Evolutionary conservation across 495 filamentous ascomycete species (phyloP), one percentile per base, ranked within the genome.

Genomic region (Aspergillus sclerotioniger): DNA sequence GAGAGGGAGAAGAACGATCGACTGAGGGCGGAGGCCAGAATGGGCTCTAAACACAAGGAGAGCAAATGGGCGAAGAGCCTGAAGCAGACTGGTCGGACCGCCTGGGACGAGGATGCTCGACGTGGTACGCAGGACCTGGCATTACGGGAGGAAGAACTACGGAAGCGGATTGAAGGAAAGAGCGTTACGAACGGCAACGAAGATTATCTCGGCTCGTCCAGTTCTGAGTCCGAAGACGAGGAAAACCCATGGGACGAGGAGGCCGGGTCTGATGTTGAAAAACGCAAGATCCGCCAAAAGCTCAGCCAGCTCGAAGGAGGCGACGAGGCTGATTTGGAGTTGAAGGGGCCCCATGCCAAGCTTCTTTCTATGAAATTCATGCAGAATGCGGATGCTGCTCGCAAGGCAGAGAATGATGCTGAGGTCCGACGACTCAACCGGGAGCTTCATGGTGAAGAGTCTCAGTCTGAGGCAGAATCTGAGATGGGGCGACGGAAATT

Each of bases 61-160:
- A 96, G 92, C 75, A 96, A 90, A 63, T 98, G 93, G 91, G 92
- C 93, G 10, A 97, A 96, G 77, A 84, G 84, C 52, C 77, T 92
- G 59, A 94, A 92, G 67, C 82, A 90, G 57, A 88, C 82, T 45
- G 88, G 89, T 8, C 84, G 89, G 43, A 86, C 85, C 16, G 84
- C 85, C 6, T 94, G 91, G 91, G 90, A 95, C 62, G 60, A 91
- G 39, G 87, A 93, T 63, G 90, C 89, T 37, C 83, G 88, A 43
- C 75, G 84, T 47, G 89, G 88, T 32, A 81, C 96, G 31, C 82
- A 80, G 3, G 93, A 97, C 60, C 87, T 92, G 81, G 90, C 93
- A 0, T 79, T 87, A 61, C 82, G 87, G 62, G 90, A 92, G 58
- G 92, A 98, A 53, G 92, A 97, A 62, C 74, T 98, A 31, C 84